Evolutionary conservation across 345 rosid species (phyloP).

Genomic region (Eucalyptus sp.): DNA sequence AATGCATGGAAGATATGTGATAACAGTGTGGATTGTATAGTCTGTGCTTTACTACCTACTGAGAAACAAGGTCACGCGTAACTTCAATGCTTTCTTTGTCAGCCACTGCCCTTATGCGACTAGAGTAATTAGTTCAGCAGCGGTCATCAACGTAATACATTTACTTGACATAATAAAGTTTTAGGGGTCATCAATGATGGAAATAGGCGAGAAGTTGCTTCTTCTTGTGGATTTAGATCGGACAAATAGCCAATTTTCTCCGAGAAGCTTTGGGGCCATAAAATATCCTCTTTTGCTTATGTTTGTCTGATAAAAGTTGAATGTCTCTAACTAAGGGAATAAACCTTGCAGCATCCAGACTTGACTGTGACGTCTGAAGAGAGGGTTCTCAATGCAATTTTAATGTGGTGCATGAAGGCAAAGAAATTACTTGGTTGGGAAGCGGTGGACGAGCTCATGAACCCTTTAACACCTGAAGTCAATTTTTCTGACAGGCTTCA

Average conservation of each 20-base stretch:
- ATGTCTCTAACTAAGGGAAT: slow-evolving; percentile 3
- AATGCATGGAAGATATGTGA: background rate
- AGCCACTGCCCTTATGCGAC: background rate
- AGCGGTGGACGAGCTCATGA: slow-evolving; percentile 41
- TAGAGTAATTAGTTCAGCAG: background rate
- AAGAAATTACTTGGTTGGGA: slow-evolving; percentile 62
- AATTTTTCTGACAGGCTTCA: slow-evolving; percentile 60
- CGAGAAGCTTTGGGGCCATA: background rate
- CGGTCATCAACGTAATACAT: background rate
- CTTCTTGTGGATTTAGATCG: background rate
- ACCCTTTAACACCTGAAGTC: slow-evolving; percentile 18
- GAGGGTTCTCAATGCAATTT: slow-evolving; percentile 74
- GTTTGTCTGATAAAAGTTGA: background rate
- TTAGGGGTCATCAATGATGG: background rate
- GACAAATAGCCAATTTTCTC: background rate
- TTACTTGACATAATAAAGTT: background rate
- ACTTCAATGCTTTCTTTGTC: background rate
- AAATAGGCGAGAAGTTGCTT: background rate
- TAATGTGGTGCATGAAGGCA: slow-evolving; percentile 85
- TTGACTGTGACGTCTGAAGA: slow-evolving; percentile 92
- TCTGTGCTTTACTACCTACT: background rate
- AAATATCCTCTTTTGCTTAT: background rate
- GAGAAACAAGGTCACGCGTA: background rate
- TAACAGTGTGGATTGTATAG: background rate
- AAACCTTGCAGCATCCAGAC: slow-evolving; percentile 73